Evolutionary conservation across 2,329 filamentous ascomycete genomes (phyloP).

Genomic region (Seiridium unicorne): DNA sequence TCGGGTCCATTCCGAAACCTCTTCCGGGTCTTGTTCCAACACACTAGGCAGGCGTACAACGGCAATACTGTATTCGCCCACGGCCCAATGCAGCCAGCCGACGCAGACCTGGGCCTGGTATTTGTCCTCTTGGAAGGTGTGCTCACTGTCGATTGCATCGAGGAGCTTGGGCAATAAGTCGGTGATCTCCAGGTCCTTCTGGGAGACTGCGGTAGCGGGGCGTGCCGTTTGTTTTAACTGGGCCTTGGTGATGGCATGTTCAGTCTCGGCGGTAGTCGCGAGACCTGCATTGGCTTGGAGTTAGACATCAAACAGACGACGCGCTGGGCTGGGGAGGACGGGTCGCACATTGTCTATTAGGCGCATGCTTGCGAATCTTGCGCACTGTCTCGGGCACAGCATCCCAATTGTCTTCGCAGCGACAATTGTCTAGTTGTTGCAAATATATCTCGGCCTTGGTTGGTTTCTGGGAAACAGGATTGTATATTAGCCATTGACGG

Average conservation of each 20-base stretch:
- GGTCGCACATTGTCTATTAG: slow-evolving; percentile 74
- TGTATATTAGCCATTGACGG: neutral
- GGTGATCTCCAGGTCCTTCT: slow-evolving; percentile 43
- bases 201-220: slow-evolving; percentile 39
- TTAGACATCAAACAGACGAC: slow-evolving; percentile 10
- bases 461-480: slow-evolving; percentile 42
- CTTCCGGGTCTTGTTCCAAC: slow-evolving; percentile 53
- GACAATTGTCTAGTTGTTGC: slow-evolving; percentile 76
- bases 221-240: slow-evolving; percentile 40
- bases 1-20: slow-evolving; percentile 71
- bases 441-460: slow-evolving; percentile 83
- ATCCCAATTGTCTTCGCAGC: slow-evolving; percentile 85
- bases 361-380: slow-evolving; percentile 93
- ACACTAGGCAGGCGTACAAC: slow-evolving; percentile 61
- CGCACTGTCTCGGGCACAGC: slow-evolving; percentile 84
- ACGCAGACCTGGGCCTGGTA: slow-evolving; percentile 82
- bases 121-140: slow-evolving; percentile 51
- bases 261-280: slow-evolving; percentile 66
- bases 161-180: slow-evolving; percentile 49
- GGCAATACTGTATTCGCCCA: slow-evolving; percentile 66
- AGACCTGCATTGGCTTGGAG: slow-evolving; percentile 52
- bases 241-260: slow-evolving; percentile 61
- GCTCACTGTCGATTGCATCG: slow-evolving; percentile 58
- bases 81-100: slow-evolving; percentile 80
- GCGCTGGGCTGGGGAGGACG: neutral